Percentiles rank a stretch among this genome's conserved stretches.
phyloP scores from a whole-genome alignment of 352 stramenopile genomes.

The Phytopythium helicoides region DNA sequence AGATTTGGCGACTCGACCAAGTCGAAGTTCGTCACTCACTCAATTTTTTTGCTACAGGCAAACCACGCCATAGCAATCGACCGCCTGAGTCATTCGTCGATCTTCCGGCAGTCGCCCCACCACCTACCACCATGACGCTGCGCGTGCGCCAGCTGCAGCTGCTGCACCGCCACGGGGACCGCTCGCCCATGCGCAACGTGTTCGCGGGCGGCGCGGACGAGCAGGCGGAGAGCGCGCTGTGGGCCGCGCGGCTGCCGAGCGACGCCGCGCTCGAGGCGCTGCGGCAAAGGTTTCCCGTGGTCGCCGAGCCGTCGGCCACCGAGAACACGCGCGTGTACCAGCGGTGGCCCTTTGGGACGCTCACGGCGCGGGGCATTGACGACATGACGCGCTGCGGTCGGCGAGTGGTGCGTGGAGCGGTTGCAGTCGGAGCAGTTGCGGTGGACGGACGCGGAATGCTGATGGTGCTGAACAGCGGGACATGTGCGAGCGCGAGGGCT shows the following conservation, averaged over 20 bases:
- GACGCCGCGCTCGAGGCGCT: constrained; percentile 32
- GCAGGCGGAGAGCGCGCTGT: constrained; percentile 37
- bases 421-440: no score
- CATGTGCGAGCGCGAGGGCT: constrained; percentile 38
- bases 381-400: constrained; percentile 62
- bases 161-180: constrained; percentile 78
- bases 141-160: constrained; percentile 75
- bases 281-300: constrained; percentile 23
- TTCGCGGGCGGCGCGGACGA: constrained; percentile 34
- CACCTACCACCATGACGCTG: constrained; percentile 9
- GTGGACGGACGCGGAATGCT: background rate
- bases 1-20: no score
- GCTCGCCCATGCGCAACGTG: constrained; percentile 72
- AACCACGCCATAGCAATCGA: no score
- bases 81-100: no score
- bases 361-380: constrained; percentile 60
- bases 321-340: constrained; percentile 25
- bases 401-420: constrained; percentile 27
- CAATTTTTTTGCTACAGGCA: no score
- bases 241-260: constrained; percentile 40
- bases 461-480: constrained; percentile 16
- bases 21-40: no score
- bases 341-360: constrained; percentile 59
- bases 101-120: no score
- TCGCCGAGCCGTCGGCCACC: background rate